Evolutionary conservation across 164 flowering plant genomes (phyloP), one percentile per base, ranked within the genome.

Genomic region (Taxillus chinensis): DNA sequence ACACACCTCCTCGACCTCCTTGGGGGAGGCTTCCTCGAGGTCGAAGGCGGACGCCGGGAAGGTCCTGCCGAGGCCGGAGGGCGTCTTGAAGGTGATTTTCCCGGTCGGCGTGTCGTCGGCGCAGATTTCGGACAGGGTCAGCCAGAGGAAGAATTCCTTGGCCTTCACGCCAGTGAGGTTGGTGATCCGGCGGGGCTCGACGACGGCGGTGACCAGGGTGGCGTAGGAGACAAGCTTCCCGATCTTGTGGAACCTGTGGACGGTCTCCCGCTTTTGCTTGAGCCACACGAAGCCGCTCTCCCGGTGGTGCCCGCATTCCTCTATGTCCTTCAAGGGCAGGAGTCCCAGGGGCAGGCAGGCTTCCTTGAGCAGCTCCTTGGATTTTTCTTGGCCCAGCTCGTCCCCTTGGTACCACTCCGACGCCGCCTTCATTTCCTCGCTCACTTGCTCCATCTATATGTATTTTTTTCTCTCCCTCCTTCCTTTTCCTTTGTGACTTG

Each of bases 61-160:
- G 10, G 58, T n/a, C 58, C 58, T 55, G 11, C 37, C n/a, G 40
- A 55, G 58, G 37, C 58, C 58, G 4, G 58, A 8, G 58, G 58
- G 37, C 5, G 58, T 55, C 40, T 1, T 55, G 58, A 55, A 55
- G 39, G 38, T 17, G 40, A 55, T 55, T 13, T 55, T 55, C 8
- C 58, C 58, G 40, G 58, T 55, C 40, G 58, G 58, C 8, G 58
- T 5, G 13, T 55, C 37, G 38, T 4, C 5, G 10, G 16, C 41
- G 39, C 8, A 16, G 39, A 55, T 55, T 10, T 55, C 58, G 37
- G 39, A 8, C 10, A 55, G 8, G 7, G 58, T 17, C 5, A 55
- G 8, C 58, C 58, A 55, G 13, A 55, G 2, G 1, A 55, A 16
- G 58, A 55, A 13, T 38, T 55, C 58, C 58, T 55, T 55, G 40